Evolutionary conservation across 805 yeast species (phyloP).

Genomic region (Saturnispora bothae): DNA sequence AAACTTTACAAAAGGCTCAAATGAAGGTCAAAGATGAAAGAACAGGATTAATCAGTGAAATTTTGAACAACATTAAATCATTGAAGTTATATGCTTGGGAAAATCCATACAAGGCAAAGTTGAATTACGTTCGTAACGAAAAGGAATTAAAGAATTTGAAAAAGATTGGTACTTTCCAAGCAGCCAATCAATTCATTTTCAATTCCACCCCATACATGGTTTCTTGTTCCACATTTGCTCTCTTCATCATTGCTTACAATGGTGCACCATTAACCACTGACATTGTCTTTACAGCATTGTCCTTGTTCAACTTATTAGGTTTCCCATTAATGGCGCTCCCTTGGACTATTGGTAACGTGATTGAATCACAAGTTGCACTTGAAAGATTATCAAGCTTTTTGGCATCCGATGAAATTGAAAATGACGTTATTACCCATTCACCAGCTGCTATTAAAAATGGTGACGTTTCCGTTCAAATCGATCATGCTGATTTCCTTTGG

Average conservation of each 20-base stretch:
- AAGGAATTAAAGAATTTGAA: conserved; percentile 71
- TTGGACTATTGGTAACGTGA: conserved; percentile 71
- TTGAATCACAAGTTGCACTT: conserved; percentile 83
- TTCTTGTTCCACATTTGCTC: conserved; percentile 79
- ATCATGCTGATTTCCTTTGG: conserved; percentile 69
- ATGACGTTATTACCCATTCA: conserved; percentile 45
- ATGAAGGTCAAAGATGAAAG: conserved; percentile 90
- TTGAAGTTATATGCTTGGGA: conserved; percentile 96
- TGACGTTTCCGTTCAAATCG: conserved; percentile 54
- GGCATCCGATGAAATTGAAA: conserved; percentile 68
- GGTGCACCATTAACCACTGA: conserved; percentile 72
- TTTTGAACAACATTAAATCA: conserved; percentile 84
- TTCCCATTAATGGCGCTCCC: conserved; percentile 94
- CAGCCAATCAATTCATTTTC: conserved; percentile 68
- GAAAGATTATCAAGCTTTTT: conserved; percentile 67
- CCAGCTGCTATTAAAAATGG: conserved; percentile 43
- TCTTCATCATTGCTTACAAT: conserved; percentile 46
- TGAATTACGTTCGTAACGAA: conserved; percentile 77
- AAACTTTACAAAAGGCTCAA: conserved; percentile 66
- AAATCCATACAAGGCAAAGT: conserved; percentile 61
- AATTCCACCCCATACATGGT: conserved; percentile 83
- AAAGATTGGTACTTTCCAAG: conserved; percentile 61
- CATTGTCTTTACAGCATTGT: conserved; percentile 81
- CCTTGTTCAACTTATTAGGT: conserved; percentile 76
- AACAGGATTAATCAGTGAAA: conserved; percentile 79